Evolutionary conservation across 176 grass and related monocot species (phyloP), one percentile per base, ranked within the genome.

Genomic region (Neostapfia colusana): DNA sequence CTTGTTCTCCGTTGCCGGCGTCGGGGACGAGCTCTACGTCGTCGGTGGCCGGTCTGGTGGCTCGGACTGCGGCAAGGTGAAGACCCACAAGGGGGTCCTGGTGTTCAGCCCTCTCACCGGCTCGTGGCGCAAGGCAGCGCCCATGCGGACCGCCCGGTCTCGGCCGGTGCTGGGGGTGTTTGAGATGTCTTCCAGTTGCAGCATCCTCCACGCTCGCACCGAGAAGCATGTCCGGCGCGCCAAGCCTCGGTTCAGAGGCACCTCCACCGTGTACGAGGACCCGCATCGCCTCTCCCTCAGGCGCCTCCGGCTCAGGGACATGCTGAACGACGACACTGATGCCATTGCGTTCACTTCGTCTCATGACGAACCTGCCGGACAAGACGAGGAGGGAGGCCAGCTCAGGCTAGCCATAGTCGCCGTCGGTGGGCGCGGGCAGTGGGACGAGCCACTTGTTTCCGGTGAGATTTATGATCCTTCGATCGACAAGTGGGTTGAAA

Each of bases 391-490:
- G 54, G 45, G 58, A 8, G 65, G 20, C 6, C 81, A 57, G 10
- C n/a, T 63, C 8, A 89, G 78, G 77, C 82, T 88, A 26, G 91
- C 84, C 27, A 21, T 97, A 2, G 81, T 97, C 74, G 91, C 85
- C 24, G 81, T 97, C 4, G 91, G 95, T 4, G 95, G 95, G 54
- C 84, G 80, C 10, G 95, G 95, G 20, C 67, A 48, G 7, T 93
- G 91, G 91, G 95, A 92, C 58, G 89, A 97, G 48, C 91, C 88
- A 9, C 77, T 97, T 34, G 89, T 91, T 39, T 93, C 95, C 12
- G 89, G 89, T 2, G 95, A 97, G 69, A 77, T 92, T 18, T 97
- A 97, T 13, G 82, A 97, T 75, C 84, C 95, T 0, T 4, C 86
- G 43, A 79, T 81, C 11, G 89, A 93, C 67, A 84, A 36, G 73